Conservation (phyloP, 2,329 filamentous ascomycete species). For the Calonectria henricotiae region DNA sequence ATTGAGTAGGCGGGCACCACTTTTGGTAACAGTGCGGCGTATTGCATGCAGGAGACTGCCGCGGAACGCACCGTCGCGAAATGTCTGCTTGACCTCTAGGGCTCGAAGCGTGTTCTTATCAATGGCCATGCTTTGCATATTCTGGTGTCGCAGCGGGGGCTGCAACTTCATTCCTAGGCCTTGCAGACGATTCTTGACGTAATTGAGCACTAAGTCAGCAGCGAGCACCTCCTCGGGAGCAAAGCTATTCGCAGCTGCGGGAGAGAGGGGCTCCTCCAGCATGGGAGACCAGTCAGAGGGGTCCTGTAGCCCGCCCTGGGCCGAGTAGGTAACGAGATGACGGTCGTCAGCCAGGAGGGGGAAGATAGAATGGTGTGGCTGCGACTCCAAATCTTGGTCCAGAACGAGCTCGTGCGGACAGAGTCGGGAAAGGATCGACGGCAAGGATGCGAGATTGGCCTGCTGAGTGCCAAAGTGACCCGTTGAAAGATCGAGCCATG, state of each 20-base stretch:
- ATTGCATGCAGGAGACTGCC: slow-evolving; percentile 94
- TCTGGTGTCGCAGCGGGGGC: slow-evolving; percentile 82
- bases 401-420: slow-evolving; percentile 89
- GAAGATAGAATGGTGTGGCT: slow-evolving; percentile 75
- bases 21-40: slow-evolving; percentile 90
- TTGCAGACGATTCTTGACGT: slow-evolving; percentile 85
- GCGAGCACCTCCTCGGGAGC: slow-evolving; percentile 80
- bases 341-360: slow-evolving; percentile 82
- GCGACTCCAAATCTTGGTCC: slow-evolving; percentile 73
- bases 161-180: slow-evolving; percentile 87
- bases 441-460: slow-evolving; percentile 79
- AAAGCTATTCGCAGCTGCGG: slow-evolving; percentile 71
- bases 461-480: slow-evolving; percentile 93
- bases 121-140: slow-evolving; percentile 87
- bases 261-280: slow-evolving; percentile 81
- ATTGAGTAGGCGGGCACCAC: slow-evolving; percentile 87
- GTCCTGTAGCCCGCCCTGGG: slow-evolving; percentile 63
- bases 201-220: slow-evolving; percentile 86
- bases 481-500: slow-evolving; percentile 96
- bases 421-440: slow-evolving; percentile 88
- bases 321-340: slow-evolving; percentile 82
- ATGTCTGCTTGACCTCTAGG: slow-evolving; percentile 89
- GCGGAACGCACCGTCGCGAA: slow-evolving; percentile 83
- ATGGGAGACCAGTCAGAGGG: slow-evolving; percentile 81
- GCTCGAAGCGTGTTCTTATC: slow-evolving; percentile 93